Conservation (phyloP, 139 green algal genomes). For the Auxenochlorella pyrenoidosa region DNA sequence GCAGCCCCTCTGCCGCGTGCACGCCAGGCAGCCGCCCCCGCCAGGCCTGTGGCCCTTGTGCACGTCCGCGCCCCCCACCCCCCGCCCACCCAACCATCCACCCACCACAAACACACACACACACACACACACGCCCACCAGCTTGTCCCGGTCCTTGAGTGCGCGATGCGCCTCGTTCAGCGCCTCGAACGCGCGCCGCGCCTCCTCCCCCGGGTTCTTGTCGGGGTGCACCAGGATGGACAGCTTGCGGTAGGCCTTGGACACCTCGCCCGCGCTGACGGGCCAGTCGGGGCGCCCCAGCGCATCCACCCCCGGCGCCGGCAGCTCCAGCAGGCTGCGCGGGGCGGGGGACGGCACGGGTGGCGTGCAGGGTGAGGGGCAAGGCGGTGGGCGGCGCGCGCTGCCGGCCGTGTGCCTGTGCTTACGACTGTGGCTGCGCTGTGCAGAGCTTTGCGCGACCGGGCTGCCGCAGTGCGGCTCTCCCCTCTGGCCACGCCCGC, state of each 20-base stretch:
- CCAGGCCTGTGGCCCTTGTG: too few relatives aligned
- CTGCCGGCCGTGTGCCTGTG: too few relatives aligned
- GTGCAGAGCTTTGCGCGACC: background rate
- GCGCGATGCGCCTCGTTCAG: conserved; percentile 74
- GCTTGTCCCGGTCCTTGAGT: conserved; percentile 64
- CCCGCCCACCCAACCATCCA: too few relatives aligned
- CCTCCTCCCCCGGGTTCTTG: conserved; percentile 75
- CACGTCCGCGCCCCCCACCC: too few relatives aligned
- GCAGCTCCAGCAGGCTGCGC: conserved; percentile 72
- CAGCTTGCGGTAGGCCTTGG: conserved; percentile 74
- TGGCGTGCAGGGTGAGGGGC: background rate
- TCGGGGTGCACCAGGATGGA: conserved; percentile 85
- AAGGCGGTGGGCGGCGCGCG: too few relatives aligned
- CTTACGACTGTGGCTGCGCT: too few relatives aligned
- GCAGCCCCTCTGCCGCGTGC: too few relatives aligned
- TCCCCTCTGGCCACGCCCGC: background rate
- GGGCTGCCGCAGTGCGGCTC: background rate
- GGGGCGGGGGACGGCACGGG: background rate
- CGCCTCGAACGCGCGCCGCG: conserved; percentile 68
- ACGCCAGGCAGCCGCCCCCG: too few relatives aligned
- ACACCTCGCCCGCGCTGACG: conserved; percentile 66
- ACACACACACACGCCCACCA: conserved; percentile 31
- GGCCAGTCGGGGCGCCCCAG: conserved; percentile 68
- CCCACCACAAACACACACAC: background rate
- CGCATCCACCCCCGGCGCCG: conserved; percentile 69